Percentiles rank a stretch among this genome's conserved stretches.
These are phyloP conservation scores for Acacia crassicarpa DNA, from an alignment of 306 rosid genomes.

Conservation along the genomic window DNA sequence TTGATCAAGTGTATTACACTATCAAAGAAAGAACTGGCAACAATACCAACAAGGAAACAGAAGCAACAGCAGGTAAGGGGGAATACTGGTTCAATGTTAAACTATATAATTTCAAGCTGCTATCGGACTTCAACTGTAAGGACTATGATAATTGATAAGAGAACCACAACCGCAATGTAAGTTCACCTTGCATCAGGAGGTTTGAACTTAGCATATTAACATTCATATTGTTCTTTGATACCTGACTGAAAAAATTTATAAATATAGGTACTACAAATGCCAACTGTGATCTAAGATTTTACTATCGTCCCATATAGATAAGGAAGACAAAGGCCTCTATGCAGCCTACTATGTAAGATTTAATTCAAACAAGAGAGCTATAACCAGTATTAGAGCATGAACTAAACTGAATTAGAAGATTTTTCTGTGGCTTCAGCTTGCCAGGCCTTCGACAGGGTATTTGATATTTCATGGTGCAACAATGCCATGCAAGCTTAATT, in stretches of 20 bases:
- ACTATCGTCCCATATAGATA: not conserved
- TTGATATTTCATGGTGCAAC: not conserved
- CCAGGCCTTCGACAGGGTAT: not conserved
- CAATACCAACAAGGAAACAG: slow-evolving; percentile 25
- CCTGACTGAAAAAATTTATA: not conserved
- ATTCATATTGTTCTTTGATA: not conserved
- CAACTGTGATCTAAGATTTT: not conserved
- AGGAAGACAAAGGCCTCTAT: not conserved
- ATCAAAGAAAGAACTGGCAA: slow-evolving; percentile 1
- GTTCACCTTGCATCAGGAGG: slow-evolving; percentile 4
- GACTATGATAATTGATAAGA: not conserved
- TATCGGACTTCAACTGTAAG: not conserved
- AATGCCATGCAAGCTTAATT: not conserved
- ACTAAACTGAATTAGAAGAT: not conserved
- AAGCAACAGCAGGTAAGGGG: not conserved
- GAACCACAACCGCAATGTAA: not conserved
- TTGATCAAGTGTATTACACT: not conserved
- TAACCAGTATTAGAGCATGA: not conserved
- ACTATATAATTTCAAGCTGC: not conserved
- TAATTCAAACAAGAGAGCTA: not conserved
- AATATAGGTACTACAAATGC: not conserved
- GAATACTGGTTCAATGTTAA: not conserved
- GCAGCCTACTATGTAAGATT: not conserved
- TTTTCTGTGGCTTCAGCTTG: not conserved
- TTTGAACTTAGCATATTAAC: not conserved